Base-by-base conservation (phyloP, 2,329 filamentous ascomycete species). In the Fusarium nematophilum region DNA sequence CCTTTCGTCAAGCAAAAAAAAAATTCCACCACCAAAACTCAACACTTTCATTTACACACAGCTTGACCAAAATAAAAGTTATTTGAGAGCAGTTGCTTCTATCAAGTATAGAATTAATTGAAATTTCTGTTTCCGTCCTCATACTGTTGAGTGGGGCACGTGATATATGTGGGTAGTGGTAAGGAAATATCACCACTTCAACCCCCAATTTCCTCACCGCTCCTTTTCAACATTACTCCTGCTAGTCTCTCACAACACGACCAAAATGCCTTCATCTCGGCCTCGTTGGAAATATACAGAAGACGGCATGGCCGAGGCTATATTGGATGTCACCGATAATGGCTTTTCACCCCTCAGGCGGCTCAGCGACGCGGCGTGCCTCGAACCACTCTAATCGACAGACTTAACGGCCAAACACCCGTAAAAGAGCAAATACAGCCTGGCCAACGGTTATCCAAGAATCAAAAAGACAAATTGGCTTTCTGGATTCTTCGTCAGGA, bases 241-340 rank as follows among this genome's bases (percentile, higher is more conserved):
- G 51, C 11, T 44, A 44, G 47, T 13, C 44, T 42, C 1, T 44
- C 44, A 21, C 7, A 11, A 29, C 26, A 13, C 13, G 21, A 10
- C 5, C 10, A 46, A 50, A 56, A 56, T 56, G 46, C 33, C 53
- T 47, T 5, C 5, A 30, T 17, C n/a, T n/a, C n/a, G n/a, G n/a
- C n/a, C n/a, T n/a, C n/a, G n/a, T n/a, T n/a, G n/a, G n/a, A n/a
- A n/a, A n/a, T 51, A 51, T 23, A 47, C 27, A 14, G 36, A 54
- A 36, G 21, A 43, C 8, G 30, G 34, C 6, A 36, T 56, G 11
- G 31, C 18, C 17, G 36, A 57, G 17, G 46, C 46, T 5, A 38
- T 57, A 42, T 37, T 51, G n/a, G 40, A 57, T 51, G 25, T 57
- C 25, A 52, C 40, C 13, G 47, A 57, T 43, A 57, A 51, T 13